Evolutionary conservation across 2,329 filamentous ascomycete species (phyloP), one percentile per base, ranked within the genome.

Genomic region (Pseudogymnoascus sp.): DNA sequence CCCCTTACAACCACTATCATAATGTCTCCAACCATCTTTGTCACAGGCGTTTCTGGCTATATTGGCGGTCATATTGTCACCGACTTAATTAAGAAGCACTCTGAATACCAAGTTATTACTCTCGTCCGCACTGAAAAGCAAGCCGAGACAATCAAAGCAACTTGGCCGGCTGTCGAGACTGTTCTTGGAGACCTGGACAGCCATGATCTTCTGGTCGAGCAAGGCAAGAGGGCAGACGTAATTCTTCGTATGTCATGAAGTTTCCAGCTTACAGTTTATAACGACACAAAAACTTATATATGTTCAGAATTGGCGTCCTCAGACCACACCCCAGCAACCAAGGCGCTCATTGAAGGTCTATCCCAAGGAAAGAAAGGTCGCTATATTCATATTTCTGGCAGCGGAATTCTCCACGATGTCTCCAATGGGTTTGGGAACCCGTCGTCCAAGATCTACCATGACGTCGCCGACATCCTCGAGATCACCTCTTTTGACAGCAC

Each of bases 361-460:
- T 51, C 64, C 2, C 31, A 47, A 4, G 64, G 63, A 4, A 61
- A 57, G 11, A 67, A 63, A 36, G 62, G 54, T 21, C 3, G n/a
- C 14, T 64, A 62, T 23, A 66, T 68, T 61, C 67, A 68, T 16
- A 54, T 68, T n/a, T 67, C 66, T 2, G 66, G 67, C 21, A 65
- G 64, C 37, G 67, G 63, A 1, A 61, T 42, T 12, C 45, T 64
- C 10, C 42, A 62, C 16, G 60, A 64, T 14, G 42, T 36, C 11
- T 42, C 40, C 12, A 62, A 14, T 18, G 66, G 66, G 1, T 34
- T 54, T 23, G 65, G 67, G 3, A 39, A 67, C 6, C 67, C 69
- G 2, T 72, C 73, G 4, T 70, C 77, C 57, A 78, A 77, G 59
- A 68, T 78, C 31, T 81, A 77, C 68, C 71, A 80, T 63, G 80